Base-by-base conservation (phyloP, 2,329 filamentous ascomycete genomes). In the Aspergillus pseudoterreus region DNA sequence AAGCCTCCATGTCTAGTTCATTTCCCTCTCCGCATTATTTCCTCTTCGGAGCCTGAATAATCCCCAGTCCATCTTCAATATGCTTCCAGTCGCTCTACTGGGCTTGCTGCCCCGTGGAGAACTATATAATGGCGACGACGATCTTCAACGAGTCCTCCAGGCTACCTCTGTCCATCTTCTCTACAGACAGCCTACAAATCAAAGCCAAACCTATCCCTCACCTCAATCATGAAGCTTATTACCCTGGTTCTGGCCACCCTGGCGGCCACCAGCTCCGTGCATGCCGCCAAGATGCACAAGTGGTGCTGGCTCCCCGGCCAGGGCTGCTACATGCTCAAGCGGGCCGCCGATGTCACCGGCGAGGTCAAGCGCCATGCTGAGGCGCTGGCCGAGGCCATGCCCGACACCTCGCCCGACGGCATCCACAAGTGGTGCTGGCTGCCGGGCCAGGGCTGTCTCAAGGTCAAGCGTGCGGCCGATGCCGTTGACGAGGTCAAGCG, bases 381-480 rank as follows among this genome's bases (percentile, higher is more conserved):
- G 38, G 65, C 66, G 32, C 57, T 69, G 30, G 63, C 66, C 19
- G 64, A 67, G 38, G 62, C 65, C 30, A 65, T 64, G 56, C 57
- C 63, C 24, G 56, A 63, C 36, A 60, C 58, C 50, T 56, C 56
- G n/a, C 56, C 57, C 17, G 48, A 49, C 42, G 62, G 57, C 45
- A 48, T 65, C 41, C 52, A 59, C 46, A 65, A 63, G 50, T 70
- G 68, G 68, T 72, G 69, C 50, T 54, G 53, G 27, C 59, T 62
- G 44, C 63, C 66, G 17, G 70, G 66, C 17, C 61, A 71, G 49
- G 61, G 63, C 27, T 72, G 71, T 55, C 85, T 85, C 60, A 87
- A 82, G 24, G 81, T 85, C 60, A 77, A 78, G 57, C 84, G 87
- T 62, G 84, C 85, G 30, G 84, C 84, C 44, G 78, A 79, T 63